A percentile compares a stretch with the other conserved stretches of the same genome.
Evolutionary conservation across 305 asterid genomes (phyloP).

Genomic region (Solanum aculeatissimum): DNA sequence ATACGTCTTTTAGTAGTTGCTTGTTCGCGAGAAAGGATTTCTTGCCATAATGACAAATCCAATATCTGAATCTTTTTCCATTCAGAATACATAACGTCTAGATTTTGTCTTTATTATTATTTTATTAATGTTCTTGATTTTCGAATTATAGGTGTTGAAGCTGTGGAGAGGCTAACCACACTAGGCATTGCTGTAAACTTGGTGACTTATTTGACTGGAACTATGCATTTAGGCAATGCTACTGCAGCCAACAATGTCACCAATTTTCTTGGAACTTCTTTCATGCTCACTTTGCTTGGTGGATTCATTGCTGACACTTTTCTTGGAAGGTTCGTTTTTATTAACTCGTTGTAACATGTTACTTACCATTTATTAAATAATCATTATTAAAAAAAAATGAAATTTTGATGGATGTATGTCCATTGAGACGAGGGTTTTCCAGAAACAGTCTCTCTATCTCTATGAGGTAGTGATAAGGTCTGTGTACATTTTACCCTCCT

Average conservation of each 20-base stretch:
- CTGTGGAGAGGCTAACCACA: conserved; percentile 63
- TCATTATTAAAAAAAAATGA: not conserved
- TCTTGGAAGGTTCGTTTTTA: conserved; percentile 46
- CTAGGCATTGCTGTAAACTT: conserved; percentile 72
- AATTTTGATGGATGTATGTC: too few species aligned
- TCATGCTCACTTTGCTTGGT: conserved; percentile 70
- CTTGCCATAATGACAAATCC: not conserved
- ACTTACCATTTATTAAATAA: not conserved
- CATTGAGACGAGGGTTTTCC: too few species aligned
- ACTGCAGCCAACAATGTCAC: conserved; percentile 65
- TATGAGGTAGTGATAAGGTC: too few species aligned
- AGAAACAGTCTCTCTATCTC: too few species aligned
- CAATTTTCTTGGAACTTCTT: conserved; percentile 83
- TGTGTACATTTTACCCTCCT: too few species aligned
- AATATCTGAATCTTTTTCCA: not conserved
- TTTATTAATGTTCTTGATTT: not conserved
- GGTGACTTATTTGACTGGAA: conserved; percentile 61
- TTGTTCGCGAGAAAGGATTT: not conserved
- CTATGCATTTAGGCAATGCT: conserved; percentile 89
- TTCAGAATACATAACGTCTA: not conserved
- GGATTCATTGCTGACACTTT: conserved; percentile 78
- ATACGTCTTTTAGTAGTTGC: not conserved
- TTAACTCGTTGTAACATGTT: not conserved
- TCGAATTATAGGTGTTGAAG: conserved; percentile 37
- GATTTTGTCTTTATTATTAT: not conserved